phyloP scores from a whole-genome alignment of 164 flowering plant genomes.

The Protea cynaroides region DNA sequence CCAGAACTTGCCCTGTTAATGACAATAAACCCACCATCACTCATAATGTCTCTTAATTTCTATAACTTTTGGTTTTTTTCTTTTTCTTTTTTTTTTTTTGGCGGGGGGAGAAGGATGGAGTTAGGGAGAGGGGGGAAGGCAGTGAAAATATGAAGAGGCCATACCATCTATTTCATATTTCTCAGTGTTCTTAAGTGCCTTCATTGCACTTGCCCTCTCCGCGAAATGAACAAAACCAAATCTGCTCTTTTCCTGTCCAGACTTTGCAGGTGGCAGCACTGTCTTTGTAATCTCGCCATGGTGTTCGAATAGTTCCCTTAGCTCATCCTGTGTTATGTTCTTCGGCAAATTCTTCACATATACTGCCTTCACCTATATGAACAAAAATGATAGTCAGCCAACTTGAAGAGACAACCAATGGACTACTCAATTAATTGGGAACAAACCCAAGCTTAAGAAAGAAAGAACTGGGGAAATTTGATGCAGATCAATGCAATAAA shows the following conservation, averaged over 20 bases:
- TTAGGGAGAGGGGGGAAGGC: neutral
- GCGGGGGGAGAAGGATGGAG: too few species aligned
- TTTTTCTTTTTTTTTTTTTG: neutral
- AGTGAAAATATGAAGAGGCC: neutral
- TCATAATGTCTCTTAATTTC: neutral
- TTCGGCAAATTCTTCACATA: constrained; percentile 86
- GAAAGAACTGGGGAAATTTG: neutral
- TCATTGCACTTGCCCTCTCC: constrained; percentile 78
- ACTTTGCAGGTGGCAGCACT: constrained; percentile 75
- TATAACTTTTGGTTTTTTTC: too few species aligned
- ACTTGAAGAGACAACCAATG: neutral
- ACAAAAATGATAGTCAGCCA: neutral
- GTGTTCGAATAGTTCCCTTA: constrained; percentile 58
- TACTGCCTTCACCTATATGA: constrained; percentile 70
- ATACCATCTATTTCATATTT: constrained; percentile 78
- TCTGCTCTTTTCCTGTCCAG: constrained; percentile 68
- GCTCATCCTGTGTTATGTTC: constrained; percentile 53
- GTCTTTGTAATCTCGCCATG: constrained; percentile 85
- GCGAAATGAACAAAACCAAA: constrained; percentile 85
- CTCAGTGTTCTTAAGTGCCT: constrained; percentile 67
- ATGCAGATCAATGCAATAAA: too few species aligned
- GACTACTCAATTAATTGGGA: neutral
- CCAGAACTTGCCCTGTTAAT: constrained; percentile 65
- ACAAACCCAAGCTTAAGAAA: neutral
- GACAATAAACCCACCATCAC: constrained; percentile 5